Evolutionary conservation across 495 filamentous ascomycete species (phyloP).

Genomic region (Podospora pseudoanserina): DNA sequence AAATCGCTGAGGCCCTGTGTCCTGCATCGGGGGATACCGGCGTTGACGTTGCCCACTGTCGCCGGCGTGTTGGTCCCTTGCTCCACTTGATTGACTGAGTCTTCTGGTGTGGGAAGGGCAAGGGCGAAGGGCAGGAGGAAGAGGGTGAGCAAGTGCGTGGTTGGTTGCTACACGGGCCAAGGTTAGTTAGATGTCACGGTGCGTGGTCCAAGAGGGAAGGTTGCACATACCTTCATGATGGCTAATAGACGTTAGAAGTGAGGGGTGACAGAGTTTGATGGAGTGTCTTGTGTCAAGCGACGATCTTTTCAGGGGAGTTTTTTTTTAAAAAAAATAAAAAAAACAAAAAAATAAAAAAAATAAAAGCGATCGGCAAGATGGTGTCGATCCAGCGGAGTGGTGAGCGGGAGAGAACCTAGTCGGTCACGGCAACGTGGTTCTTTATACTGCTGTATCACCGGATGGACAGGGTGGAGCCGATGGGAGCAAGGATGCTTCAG

Average conservation of each 20-base stretch:
- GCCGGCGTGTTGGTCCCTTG: background rate
- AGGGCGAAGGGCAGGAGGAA: slow-evolving; percentile 6
- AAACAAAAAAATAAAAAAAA: background rate
- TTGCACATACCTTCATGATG: slow-evolving; percentile 15
- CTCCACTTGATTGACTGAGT: background rate
- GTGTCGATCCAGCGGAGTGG: background rate
- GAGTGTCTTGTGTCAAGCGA: background rate
- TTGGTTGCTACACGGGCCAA: background rate
- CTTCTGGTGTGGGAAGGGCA: background rate
- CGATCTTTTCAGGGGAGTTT: background rate
- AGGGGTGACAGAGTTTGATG: background rate
- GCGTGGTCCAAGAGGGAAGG: background rate
- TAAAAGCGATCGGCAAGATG: background rate
- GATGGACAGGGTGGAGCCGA: background rate
- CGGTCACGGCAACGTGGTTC: background rate
- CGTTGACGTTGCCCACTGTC: background rate
- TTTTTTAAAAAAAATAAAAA: too few species aligned
- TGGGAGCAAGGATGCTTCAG: background rate
- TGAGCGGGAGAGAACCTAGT: background rate
- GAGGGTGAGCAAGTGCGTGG: slow-evolving; percentile 4
- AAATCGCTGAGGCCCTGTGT: slow-evolving; percentile 13
- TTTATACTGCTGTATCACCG: background rate
- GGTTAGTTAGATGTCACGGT: slow-evolving; percentile 1
- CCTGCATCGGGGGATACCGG: slow-evolving; percentile 22
- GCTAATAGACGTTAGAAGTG: background rate